These are phyloP conservation scores for Epichloe uncinata DNA, from an alignment of 2,329 filamentous ascomycete species.

Conservation along the genomic window DNA sequence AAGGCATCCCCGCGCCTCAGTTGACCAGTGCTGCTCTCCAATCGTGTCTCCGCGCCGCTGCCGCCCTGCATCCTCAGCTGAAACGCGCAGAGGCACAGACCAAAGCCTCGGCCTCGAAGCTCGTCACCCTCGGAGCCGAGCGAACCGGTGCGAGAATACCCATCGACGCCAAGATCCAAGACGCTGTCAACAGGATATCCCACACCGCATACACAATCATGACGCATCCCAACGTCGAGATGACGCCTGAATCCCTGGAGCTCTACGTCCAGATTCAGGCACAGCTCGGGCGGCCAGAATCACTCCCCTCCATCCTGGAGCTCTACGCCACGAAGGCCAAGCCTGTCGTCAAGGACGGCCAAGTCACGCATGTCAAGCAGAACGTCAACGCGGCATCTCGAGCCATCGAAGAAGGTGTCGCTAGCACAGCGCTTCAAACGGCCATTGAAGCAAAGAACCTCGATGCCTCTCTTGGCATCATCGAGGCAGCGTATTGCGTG, in stretches of 20 bases:
- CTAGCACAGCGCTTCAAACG: constrained; percentile 60
- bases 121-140: constrained; percentile 33
- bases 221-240: constrained; percentile 62
- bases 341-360: constrained; percentile 46
- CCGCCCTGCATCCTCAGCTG: constrained; percentile 28
- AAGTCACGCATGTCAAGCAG: constrained; percentile 44
- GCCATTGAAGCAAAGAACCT: constrained; percentile 73
- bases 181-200: constrained; percentile 39
- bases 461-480: constrained; percentile 60
- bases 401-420: constrained; percentile 58
- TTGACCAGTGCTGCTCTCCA: constrained; percentile 30
- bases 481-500: constrained; percentile 55
- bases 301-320: constrained; percentile 61
- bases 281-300: constrained; percentile 57
- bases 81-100: constrained; percentile 25
- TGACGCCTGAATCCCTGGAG: constrained; percentile 58
- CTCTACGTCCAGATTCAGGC: constrained; percentile 67
- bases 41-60: constrained; percentile 31
- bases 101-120: constrained; percentile 37
- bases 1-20: constrained; percentile 30
- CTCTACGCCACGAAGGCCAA: constrained; percentile 76
- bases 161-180: constrained; percentile 24
- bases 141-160: constrained; percentile 18
- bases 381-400: constrained; percentile 57
- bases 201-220: constrained; percentile 55